These are phyloP conservation scores for Colletotrichum caudatum DNA, from an alignment of 2,329 filamentous ascomycete genomes.

Conservation along the genomic window DNA sequence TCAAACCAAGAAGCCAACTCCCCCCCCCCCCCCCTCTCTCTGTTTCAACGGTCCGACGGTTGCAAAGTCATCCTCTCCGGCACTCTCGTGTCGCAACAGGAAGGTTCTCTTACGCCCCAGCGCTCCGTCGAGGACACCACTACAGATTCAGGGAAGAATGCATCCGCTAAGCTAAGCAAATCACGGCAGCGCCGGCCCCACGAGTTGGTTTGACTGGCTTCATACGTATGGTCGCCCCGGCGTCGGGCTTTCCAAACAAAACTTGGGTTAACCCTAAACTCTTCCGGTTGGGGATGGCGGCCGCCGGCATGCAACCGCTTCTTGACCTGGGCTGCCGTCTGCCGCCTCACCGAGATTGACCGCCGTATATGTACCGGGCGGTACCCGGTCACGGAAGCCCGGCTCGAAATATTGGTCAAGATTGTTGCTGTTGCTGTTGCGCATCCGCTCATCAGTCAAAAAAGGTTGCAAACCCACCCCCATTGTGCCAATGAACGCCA, in stretches of 20 bases:
- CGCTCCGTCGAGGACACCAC: constrained; percentile 1
- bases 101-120: not conserved
- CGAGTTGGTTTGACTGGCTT: not conserved
- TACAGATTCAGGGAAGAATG: not conserved
- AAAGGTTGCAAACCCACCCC: constrained; percentile 7
- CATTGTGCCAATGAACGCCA: constrained; percentile 19
- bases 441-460: constrained; percentile 1
- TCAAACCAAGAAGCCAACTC: not conserved
- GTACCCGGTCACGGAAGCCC: constrained; percentile 16
- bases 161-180: not conserved
- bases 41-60: constrained; percentile 35
- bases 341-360: constrained; percentile 30
- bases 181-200: constrained; percentile 1
- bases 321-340: constrained; percentile 20
- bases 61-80: constrained; percentile 14
- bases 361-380: constrained; percentile 20
- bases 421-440: constrained; percentile 9
- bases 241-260: not conserved
- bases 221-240: not conserved
- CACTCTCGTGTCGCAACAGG: not conserved
- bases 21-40: not conserved
- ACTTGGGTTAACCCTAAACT: constrained; percentile 5
- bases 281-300: not conserved
- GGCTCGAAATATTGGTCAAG: constrained; percentile 14
- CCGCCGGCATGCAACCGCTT: not conserved